A percentile compares a stretch with the other conserved stretches of the same genome.
Evolutionary conservation across 129 eudicot genomes (phyloP).

Genomic region (Chrysanthemum makinoi): DNA sequence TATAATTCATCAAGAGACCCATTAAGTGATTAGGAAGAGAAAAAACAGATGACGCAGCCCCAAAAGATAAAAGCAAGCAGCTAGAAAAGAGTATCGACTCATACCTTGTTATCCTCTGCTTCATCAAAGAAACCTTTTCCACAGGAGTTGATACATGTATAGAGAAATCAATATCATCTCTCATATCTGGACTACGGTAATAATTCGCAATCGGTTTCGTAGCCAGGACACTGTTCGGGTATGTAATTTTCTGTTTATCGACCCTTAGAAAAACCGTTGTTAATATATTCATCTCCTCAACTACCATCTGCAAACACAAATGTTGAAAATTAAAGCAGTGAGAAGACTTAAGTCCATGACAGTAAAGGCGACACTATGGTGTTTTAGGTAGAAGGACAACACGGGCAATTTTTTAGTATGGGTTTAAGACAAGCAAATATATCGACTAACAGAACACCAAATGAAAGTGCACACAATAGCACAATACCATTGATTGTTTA

Average conservation of each 20-base stretch:
- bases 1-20: no score
- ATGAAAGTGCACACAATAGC: no score
- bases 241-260: constrained; percentile 69
- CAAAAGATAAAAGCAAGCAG: not conserved
- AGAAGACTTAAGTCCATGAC: not conserved
- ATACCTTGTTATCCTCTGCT: constrained; percentile 68
- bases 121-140: constrained; percentile 67
- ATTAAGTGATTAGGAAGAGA: no score
- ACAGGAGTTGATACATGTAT: constrained; percentile 66
- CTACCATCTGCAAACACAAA: constrained; percentile 56
- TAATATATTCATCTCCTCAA: constrained; percentile 88
- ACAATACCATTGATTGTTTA: no score
- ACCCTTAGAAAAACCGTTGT: constrained; percentile 68
- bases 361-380: no score
- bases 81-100: not conserved
- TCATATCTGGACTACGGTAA: constrained; percentile 88
- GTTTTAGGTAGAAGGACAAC: no score
- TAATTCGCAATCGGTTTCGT: constrained; percentile 75
- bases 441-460: no score
- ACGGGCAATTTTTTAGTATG: no score
- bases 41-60: not conserved
- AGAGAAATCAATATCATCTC: constrained; percentile 68
- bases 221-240: constrained; percentile 71
- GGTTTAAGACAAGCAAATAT: no score
- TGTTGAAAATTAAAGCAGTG: not conserved